Evolutionary conservation across 164 flowering plant genomes (phyloP), one percentile per base, ranked within the genome.

Genomic region (Saururus chinensis): DNA sequence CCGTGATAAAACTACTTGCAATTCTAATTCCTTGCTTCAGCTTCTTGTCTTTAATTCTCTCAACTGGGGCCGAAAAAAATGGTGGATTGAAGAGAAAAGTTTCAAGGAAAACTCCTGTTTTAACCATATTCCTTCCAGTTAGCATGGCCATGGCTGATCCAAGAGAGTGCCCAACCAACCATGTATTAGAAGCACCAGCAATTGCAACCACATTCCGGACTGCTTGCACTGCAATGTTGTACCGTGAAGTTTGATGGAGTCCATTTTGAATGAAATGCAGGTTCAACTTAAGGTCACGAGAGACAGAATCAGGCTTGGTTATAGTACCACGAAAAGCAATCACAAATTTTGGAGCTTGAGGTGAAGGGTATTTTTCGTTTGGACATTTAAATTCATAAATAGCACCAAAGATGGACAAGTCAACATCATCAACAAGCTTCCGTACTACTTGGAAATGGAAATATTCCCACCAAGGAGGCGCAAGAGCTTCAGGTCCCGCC

Each of bases 121-220:
- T 81, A 9, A 86, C 99, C 95, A 90, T 85, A 22, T 71, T 79
- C 75, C 81, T 90, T 19, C 95, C 99, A 21, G 89, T 88, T 40
- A 87, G 85, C 85, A 85, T 61, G 58, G 88, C 95, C 74, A 90
- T 76, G 57, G 96, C 88, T 23, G 97, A 68, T 51, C 99, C 99
- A 10, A 95, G 72, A 21, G 99, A 95, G 65, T 95, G 99, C 26
- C 99, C 99, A 35, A 93, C 74, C 45, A 95, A 67, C 96, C 96
- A 95, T 14, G 88, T 62, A 52, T 70, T 81, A 7, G 37, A 14
- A 58, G 66, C 77, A 63, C 82, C 83, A 53, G 64, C 75, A 1
- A 79, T 52, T 21, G 90, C 83, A 26, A 80, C 86, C 59, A 80
- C 51, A 60, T 75, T 74, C 13, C 82, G 71, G 9, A 90, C 89